Conservation (phyloP, 2,329 filamentous ascomycete genomes). For the Exophiala alcalophila region DNA sequence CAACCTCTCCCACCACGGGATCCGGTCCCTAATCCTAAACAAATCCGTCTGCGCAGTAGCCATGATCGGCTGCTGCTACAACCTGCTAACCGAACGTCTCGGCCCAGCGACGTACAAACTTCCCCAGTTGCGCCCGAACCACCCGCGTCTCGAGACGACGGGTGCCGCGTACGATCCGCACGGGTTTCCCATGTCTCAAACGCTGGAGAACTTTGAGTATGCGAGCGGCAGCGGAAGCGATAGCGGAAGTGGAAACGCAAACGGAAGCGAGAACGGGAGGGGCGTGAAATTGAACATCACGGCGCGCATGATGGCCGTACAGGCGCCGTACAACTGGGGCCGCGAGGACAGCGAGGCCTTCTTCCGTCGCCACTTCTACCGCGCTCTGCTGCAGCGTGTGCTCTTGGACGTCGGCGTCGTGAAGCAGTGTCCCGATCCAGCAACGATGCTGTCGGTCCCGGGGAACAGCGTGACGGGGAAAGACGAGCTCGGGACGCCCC, state of each 20-base stretch:
- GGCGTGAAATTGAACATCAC: constrained; percentile 91
- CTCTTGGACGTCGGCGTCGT: constrained; percentile 82
- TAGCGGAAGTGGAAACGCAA: too few relatives aligned
- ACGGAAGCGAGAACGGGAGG: constrained; percentile 34
- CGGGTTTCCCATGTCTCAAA: constrained; percentile 87
- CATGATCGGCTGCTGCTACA: constrained; percentile 98
- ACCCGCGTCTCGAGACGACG: constrained; percentile 65
- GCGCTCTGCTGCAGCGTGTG: constrained; percentile 85
- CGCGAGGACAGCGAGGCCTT: constrained; percentile 75
- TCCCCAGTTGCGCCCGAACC: constrained; percentile 70
- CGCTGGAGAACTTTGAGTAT: constrained; percentile 58
- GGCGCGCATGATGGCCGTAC: constrained; percentile 95
- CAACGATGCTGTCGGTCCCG: constrained; percentile 23
- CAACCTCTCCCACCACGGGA: constrained; percentile 92
- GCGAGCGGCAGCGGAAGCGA: constrained; percentile 37
- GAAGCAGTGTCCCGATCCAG: constrained; percentile 44
- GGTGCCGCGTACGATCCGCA: constrained; percentile 76
- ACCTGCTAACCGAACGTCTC: constrained; percentile 85
- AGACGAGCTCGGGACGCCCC: constrained; percentile 59
- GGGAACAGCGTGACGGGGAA: constrained; percentile 28
- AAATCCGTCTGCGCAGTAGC: constrained; percentile 83
- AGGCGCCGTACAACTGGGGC: constrained; percentile 92
- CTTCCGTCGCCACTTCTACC: constrained; percentile 90
- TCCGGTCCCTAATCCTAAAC: constrained; percentile 81
- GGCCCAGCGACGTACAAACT: constrained; percentile 84